These are phyloP conservation scores for Tetrapisispora nanseiensis DNA, from an alignment of 805 yeast genomes.

Conservation along the genomic window DNA sequence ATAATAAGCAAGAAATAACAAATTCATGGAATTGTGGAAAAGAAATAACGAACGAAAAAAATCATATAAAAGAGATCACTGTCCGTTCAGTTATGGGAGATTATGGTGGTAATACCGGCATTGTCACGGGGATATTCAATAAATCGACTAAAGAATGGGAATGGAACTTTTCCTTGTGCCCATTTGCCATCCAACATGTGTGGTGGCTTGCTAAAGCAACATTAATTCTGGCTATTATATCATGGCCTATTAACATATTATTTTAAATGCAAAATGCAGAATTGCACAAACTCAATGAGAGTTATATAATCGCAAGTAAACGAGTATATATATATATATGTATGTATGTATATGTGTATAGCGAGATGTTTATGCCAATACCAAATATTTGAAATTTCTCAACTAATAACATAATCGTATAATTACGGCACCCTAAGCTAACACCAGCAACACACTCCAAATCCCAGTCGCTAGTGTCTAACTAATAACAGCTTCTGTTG, in stretches of 20 bases:
- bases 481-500: too few relatives aligned
- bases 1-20: slow-evolving; percentile 35
- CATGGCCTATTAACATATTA: slow-evolving; percentile 25
- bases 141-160: slow-evolving; percentile 41
- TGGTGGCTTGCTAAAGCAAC: slow-evolving; percentile 87
- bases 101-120: slow-evolving; percentile 79
- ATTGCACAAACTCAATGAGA: too few relatives aligned
- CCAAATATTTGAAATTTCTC: too few relatives aligned
- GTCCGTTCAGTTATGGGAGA: slow-evolving; percentile 97
- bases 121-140: slow-evolving; percentile 65
- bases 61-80: slow-evolving; percentile 59
- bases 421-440: too few relatives aligned
- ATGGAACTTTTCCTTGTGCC: slow-evolving; percentile 64
- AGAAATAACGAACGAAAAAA: slow-evolving; percentile 7
- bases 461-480: too few relatives aligned
- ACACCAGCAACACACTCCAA: too few relatives aligned
- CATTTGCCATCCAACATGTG: slow-evolving; percentile 80
- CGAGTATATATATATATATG: too few relatives aligned
- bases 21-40: slow-evolving; percentile 42
- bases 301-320: too few relatives aligned
- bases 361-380: too few relatives aligned
- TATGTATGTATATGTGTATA: too few relatives aligned
- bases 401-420: too few relatives aligned
- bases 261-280: too few relatives aligned
- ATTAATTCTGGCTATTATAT: slow-evolving; percentile 33